Percentiles rank a stretch among this genome's conserved stretches.
phyloP scores from a whole-genome alignment of 305 asterid genomes.

The Fraxinus floribunda region DNA sequence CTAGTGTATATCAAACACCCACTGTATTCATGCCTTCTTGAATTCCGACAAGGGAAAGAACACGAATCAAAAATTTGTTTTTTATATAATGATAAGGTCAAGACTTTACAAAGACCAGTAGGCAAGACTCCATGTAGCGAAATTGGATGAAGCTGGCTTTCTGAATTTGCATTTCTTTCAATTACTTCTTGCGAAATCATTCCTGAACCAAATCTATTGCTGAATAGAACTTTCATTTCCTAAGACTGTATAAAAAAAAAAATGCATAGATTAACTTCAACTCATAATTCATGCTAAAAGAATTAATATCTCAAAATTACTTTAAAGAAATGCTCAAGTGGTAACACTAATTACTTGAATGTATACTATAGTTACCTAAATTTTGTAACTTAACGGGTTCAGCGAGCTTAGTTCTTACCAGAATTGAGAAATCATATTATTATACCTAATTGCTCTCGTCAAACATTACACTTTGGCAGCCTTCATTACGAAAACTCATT shows the following conservation, averaged over 20 bases:
- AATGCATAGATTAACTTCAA: constrained; percentile 9
- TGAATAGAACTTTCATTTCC: not conserved
- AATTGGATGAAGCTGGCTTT: not conserved
- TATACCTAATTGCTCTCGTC: not conserved
- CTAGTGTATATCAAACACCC: not conserved
- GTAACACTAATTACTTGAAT: not conserved
- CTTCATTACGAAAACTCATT: not conserved
- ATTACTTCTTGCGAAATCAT: not conserved
- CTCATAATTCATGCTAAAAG: not conserved
- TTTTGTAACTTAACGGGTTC: not conserved
- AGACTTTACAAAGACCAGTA: not conserved
- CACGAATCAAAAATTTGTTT: not conserved
- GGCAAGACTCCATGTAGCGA: not conserved
- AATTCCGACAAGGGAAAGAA: not conserved
- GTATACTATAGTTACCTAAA: not conserved
- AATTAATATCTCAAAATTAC: not conserved
- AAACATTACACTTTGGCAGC: not conserved
- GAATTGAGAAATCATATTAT: not conserved
- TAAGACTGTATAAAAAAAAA: not conserved
- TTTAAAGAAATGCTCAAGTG: not conserved
- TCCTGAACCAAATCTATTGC: constrained; percentile 1
- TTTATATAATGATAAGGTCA: not conserved
- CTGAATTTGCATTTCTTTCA: not conserved
- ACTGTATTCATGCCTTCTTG: not conserved
- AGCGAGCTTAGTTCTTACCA: not conserved